These are phyloP conservation scores for Magnaporthales sp. DNA, from an alignment of 2,329 filamentous ascomycete species.

Conservation along the genomic window DNA sequence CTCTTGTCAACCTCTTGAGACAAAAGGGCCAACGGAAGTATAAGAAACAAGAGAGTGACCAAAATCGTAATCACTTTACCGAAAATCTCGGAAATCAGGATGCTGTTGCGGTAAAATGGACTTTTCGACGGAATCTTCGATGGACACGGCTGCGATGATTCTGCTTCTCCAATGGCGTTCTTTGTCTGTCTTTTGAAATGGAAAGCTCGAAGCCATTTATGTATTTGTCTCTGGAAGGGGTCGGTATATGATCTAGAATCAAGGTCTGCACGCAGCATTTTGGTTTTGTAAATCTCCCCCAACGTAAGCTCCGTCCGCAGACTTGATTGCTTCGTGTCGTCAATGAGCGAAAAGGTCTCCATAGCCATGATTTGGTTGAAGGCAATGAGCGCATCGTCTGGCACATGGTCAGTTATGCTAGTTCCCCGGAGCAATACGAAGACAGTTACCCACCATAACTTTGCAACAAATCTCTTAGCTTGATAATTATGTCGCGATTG, in stretches of 20 bases:
- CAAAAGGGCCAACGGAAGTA: neutral
- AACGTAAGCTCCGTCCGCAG: conserved; percentile 17
- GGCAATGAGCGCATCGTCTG: conserved; percentile 15
- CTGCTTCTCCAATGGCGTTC: neutral
- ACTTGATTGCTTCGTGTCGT: conserved; percentile 11
- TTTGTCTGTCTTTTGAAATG: neutral
- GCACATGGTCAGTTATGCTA: neutral
- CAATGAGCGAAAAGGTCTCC: conserved; percentile 15
- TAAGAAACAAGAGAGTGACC: neutral
- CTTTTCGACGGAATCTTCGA: too few species aligned
- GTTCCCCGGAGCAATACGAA: too few species aligned
- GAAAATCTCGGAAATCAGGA: neutral
- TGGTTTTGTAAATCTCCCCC: conserved; percentile 22
- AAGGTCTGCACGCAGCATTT: conserved; percentile 22
- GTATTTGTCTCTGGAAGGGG: conserved; percentile 11
- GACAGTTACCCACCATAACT: neutral
- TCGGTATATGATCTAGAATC: conserved; percentile 13
- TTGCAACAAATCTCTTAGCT: neutral
- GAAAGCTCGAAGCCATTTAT: conserved; percentile 11
- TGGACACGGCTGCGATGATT: neutral
- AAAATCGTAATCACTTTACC: neutral
- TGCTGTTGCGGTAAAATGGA: neutral
- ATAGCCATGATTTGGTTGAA: conserved; percentile 17
- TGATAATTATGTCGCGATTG: neutral
- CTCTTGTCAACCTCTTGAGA: neutral